Percentiles rank a stretch among this genome's conserved stretches.
Evolutionary conservation across 306 rosid species (phyloP).

Genomic region (Alnus glutinosa): DNA sequence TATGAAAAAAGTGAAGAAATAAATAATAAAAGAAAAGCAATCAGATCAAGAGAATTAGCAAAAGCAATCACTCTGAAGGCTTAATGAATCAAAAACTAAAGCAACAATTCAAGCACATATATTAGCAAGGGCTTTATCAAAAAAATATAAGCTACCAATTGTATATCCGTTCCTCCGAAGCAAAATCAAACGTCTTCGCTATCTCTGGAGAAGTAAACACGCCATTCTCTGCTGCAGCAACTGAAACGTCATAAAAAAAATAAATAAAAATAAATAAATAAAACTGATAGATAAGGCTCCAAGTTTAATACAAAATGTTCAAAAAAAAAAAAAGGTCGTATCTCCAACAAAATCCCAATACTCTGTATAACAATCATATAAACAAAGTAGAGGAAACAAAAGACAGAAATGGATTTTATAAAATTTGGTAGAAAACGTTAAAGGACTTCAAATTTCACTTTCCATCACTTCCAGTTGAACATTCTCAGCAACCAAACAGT

Average conservation of each 20-base stretch:
- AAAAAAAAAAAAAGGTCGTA: not conserved
- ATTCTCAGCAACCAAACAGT: conserved; percentile 1
- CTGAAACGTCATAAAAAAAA: conserved; percentile 42
- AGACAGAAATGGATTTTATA: too few species aligned
- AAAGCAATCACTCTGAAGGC: not conserved
- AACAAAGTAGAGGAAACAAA: too few species aligned
- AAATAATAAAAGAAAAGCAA: not conserved
- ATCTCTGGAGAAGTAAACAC: conserved; percentile 73
- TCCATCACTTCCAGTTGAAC: not conserved
- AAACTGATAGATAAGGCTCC: not conserved
- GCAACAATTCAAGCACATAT: not conserved
- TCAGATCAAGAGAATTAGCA: not conserved
- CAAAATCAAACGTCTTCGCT: conserved; percentile 76
- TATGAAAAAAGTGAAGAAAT: not conserved
- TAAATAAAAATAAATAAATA: not conserved
- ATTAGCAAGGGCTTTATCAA: not conserved
- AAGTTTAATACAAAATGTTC: not conserved
- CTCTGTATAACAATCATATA: too few species aligned
- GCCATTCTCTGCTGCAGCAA: conserved; percentile 68
- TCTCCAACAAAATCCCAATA: not conserved
- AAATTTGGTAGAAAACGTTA: not conserved
- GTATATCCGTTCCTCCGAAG: conserved; percentile 83
- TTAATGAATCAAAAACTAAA: not conserved
- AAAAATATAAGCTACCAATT: conserved; percentile 54
- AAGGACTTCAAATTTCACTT: not conserved